Conservation (phyloP, 176 grass and related monocot genomes). For the Otatea glauca region DNA sequence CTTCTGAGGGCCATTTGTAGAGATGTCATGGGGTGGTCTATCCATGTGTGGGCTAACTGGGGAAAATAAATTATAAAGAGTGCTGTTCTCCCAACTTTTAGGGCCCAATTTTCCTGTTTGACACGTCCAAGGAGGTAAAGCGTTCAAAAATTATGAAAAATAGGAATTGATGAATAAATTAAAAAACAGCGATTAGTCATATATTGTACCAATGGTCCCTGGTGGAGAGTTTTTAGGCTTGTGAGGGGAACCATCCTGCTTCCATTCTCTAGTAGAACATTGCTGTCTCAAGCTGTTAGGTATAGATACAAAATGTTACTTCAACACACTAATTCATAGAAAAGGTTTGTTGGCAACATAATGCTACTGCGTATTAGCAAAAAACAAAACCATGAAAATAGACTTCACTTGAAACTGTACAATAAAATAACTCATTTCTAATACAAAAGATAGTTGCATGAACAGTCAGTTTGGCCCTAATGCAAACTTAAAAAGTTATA, state of each 20-base stretch:
- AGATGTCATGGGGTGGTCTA: slow-evolving; percentile 40
- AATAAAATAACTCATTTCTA: background rate
- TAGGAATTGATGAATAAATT: background rate
- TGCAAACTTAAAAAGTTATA: slow-evolving; percentile 20
- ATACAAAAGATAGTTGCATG: background rate
- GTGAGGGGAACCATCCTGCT: slow-evolving; percentile 31
- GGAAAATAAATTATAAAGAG: slow-evolving; percentile 46
- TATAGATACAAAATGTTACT: slow-evolving; percentile 30
- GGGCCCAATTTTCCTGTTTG: slow-evolving; percentile 45
- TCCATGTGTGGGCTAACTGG: slow-evolving; percentile 41
- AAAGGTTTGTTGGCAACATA: slow-evolving; percentile 1
- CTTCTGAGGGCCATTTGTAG: slow-evolving; percentile 43
- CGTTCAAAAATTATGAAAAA: background rate
- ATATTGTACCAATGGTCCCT: slow-evolving; percentile 46
- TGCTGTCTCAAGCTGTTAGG: slow-evolving; percentile 51
- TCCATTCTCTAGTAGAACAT: slow-evolving; percentile 31
- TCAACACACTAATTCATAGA: slow-evolving; percentile 22
- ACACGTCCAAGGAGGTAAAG: slow-evolving; percentile 12
- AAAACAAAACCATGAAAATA: background rate
- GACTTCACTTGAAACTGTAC: no score
- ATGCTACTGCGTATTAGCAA: background rate
- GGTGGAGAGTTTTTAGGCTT: slow-evolving; percentile 50
- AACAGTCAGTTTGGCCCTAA: background rate
- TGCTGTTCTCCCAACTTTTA: slow-evolving; percentile 40
- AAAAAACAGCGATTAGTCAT: background rate